Evolutionary conservation across 2,329 filamentous ascomycete species (phyloP).

Genomic region (Lecanicillium sp.): DNA sequence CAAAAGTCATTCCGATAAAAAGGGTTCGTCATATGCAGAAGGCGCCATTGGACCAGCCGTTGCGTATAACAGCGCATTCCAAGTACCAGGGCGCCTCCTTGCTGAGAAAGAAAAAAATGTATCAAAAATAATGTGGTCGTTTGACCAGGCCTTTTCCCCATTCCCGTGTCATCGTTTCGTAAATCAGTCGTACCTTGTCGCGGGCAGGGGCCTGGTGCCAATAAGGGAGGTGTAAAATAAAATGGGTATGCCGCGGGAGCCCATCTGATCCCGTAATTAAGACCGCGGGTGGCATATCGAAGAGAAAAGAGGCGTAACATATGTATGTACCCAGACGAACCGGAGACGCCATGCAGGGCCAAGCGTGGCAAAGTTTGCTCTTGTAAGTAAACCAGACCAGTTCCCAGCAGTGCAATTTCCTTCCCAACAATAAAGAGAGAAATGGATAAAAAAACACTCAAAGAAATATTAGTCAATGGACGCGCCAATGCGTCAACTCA

Average conservation of each 20-base stretch:
- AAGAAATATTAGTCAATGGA: constrained; percentile 21
- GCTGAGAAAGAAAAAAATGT: constrained; percentile 23
- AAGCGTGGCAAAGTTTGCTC: constrained; percentile 12
- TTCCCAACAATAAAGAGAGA: constrained; percentile 26
- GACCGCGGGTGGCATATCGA: constrained; percentile 13
- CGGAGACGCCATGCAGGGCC: constrained; percentile 26
- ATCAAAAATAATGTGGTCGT: constrained; percentile 19
- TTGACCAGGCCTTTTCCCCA: constrained; percentile 7
- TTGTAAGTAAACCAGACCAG: constrained; percentile 17
- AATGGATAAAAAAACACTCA: constrained; percentile 17
- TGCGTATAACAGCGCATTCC: constrained; percentile 20
- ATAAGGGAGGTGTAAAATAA: constrained; percentile 10
- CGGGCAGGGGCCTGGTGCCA: constrained; percentile 8
- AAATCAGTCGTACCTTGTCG: constrained; percentile 8
- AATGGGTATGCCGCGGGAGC: constrained; percentile 1
- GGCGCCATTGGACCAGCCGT: constrained; percentile 21
- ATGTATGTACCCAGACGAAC: constrained; percentile 25
- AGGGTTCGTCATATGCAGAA: constrained; percentile 19
- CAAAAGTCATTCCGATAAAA: constrained; percentile 23
- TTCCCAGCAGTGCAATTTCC: constrained; percentile 23
- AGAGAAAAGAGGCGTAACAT: constrained; percentile 20
- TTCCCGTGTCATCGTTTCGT: constrained; percentile 9
- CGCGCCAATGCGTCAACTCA: neutral
- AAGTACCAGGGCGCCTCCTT: constrained; percentile 26
- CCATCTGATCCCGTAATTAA: neutral